phyloP scores from a whole-genome alignment of 495 filamentous ascomycete genomes.

The Pyrenula aspistea region DNA sequence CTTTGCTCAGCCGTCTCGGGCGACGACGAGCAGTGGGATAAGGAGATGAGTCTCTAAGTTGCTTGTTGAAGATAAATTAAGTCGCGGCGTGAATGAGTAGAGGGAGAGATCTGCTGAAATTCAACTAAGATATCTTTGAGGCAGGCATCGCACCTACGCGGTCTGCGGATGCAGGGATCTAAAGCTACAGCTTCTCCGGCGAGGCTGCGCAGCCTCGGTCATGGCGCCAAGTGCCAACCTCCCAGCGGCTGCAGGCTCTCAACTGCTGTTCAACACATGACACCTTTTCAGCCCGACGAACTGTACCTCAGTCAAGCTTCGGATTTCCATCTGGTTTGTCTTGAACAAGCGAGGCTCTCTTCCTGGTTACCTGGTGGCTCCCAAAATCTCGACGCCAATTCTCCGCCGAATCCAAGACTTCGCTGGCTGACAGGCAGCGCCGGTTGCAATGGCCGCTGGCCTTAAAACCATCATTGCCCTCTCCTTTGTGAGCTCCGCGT shows the following conservation, averaged over 20 bases:
- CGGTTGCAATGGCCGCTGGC: slow-evolving; percentile 61
- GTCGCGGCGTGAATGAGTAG: too few relatives aligned
- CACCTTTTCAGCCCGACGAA: too few relatives aligned
- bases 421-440: neutral
- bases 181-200: neutral
- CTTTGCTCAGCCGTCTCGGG: slow-evolving; percentile 11
- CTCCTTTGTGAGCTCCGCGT: slow-evolving; percentile 61
- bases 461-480: slow-evolving; percentile 98
- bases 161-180: neutral
- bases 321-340: too few relatives aligned
- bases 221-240: neutral
- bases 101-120: too few relatives aligned
- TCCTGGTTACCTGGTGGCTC: too few relatives aligned
- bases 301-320: too few relatives aligned
- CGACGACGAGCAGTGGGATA: neutral
- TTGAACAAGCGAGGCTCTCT: too few relatives aligned
- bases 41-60: too few relatives aligned
- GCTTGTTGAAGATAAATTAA: too few relatives aligned
- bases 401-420: neutral
- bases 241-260: neutral
- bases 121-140: too few relatives aligned
- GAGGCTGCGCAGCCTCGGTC: neutral
- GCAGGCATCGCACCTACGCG: too few relatives aligned
- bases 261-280: neutral
- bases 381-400: too few relatives aligned